Evolutionary conservation across 768 basidiomycete species (phyloP).

Genomic region (Tulasnella sp.): DNA sequence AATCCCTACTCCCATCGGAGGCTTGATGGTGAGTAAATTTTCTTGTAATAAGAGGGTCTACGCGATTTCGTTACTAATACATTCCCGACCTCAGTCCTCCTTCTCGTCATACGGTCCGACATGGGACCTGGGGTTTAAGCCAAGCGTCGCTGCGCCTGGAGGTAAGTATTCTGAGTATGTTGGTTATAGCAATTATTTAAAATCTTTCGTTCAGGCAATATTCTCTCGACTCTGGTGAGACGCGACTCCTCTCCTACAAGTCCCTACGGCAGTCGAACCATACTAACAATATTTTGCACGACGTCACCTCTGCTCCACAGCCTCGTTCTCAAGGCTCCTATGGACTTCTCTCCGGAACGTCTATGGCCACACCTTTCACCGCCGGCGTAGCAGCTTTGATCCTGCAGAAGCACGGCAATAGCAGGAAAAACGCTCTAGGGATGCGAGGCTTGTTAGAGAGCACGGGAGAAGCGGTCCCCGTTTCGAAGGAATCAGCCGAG

Average conservation of each 20-base stretch:
- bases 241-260: neutral
- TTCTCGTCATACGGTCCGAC: slow-evolving; percentile 40
- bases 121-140: slow-evolving; percentile 37
- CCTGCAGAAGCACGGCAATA: slow-evolving; percentile 21
- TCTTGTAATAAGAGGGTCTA: neutral
- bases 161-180: neutral
- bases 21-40: slow-evolving; percentile 30
- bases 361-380: slow-evolving; percentile 32
- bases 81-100: slow-evolving; percentile 24
- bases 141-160: slow-evolving; percentile 37
- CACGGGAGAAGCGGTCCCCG: slow-evolving; percentile 27
- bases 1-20: slow-evolving; percentile 31
- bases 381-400: slow-evolving; percentile 33
- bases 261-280: neutral
- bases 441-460: slow-evolving; percentile 31
- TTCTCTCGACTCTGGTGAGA: slow-evolving; percentile 31
- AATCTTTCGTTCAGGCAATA: slow-evolving; percentile 4
- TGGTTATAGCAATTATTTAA: slow-evolving; percentile 1
- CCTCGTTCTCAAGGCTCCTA: slow-evolving; percentile 30
- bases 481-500: slow-evolving; percentile 19
- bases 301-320: neutral
- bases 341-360: slow-evolving; percentile 29
- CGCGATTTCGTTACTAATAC: neutral
- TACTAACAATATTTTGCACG: neutral
- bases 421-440: neutral